Conservation (phyloP, 495 filamentous ascomycete species). For the Pyrenula massariospora region DNA sequence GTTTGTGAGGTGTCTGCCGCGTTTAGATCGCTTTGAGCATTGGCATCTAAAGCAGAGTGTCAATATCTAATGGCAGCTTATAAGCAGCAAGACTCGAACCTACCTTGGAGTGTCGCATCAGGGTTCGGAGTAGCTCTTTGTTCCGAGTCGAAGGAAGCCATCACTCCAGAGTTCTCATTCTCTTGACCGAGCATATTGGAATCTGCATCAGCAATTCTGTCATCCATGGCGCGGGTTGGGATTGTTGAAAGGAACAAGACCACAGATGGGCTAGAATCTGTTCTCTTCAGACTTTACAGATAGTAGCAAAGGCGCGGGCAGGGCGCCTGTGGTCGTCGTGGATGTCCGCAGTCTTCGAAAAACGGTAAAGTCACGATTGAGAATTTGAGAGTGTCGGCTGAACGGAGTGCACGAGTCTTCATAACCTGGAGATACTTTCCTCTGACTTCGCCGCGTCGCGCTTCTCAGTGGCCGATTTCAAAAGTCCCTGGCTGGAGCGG, state of each 20-base stretch:
- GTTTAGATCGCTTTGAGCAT: not conserved
- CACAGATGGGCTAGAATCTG: too few relatives aligned
- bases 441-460: not conserved
- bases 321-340: too few relatives aligned
- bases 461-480: not conserved
- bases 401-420: too few relatives aligned
- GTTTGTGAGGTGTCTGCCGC: not conserved
- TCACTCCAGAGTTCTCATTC: not conserved
- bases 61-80: not conserved
- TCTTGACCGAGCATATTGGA: not conserved
- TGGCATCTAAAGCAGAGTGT: not conserved
- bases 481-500: not conserved
- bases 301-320: too few relatives aligned
- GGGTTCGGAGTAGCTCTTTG: not conserved
- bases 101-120: not conserved
- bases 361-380: too few relatives aligned
- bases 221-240: not conserved
- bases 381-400: too few relatives aligned
- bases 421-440: too few relatives aligned
- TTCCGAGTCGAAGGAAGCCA: not conserved
- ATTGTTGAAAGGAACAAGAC: too few relatives aligned
- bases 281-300: too few relatives aligned
- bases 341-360: too few relatives aligned
- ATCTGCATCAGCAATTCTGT: not conserved
- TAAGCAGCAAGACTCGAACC: not conserved